phyloP scores from a whole-genome alignment of 495 filamentous ascomycete species.

The Schizothecium vesticola region DNA sequence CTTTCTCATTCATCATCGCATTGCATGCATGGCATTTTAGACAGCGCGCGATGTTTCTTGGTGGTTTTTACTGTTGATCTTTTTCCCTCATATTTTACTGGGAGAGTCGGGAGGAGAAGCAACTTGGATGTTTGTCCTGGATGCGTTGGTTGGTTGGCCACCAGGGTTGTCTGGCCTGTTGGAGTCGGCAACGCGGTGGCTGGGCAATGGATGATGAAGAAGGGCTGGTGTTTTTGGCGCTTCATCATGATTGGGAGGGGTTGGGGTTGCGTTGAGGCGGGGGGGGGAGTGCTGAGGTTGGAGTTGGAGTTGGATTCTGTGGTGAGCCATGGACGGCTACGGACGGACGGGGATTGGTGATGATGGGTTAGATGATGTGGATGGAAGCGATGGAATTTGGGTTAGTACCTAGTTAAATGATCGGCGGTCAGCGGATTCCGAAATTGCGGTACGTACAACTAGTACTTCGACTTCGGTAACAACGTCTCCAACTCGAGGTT shows the following conservation, averaged over 20 bases:
- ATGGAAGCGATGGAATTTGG: not conserved
- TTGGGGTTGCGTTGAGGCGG: not conserved
- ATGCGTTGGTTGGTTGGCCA: not conserved
- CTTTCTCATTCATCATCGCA: not conserved
- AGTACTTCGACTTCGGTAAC: no score
- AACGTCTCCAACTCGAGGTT: no score
- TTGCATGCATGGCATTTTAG: not conserved
- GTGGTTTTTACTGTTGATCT: not conserved
- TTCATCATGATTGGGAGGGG: not conserved
- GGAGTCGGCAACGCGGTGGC: not conserved
- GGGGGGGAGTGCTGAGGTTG: not conserved
- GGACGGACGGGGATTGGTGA: not conserved
- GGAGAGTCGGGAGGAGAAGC: no score
- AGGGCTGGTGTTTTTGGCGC: not conserved
- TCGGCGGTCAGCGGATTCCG: no score
- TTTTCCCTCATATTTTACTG: not conserved
- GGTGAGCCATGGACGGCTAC: not conserved
- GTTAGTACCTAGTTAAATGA: no score
- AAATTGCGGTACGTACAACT: no score
- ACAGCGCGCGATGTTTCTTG: not conserved
- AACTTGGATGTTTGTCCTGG: not conserved
- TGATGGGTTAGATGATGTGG: not conserved
- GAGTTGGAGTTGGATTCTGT: not conserved
- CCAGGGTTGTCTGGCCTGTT: not conserved
- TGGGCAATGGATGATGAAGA: not conserved